Evolutionary conservation across 2,329 filamentous ascomycete species (phyloP).

Genomic region (Ceratocystis smalleyi): DNA sequence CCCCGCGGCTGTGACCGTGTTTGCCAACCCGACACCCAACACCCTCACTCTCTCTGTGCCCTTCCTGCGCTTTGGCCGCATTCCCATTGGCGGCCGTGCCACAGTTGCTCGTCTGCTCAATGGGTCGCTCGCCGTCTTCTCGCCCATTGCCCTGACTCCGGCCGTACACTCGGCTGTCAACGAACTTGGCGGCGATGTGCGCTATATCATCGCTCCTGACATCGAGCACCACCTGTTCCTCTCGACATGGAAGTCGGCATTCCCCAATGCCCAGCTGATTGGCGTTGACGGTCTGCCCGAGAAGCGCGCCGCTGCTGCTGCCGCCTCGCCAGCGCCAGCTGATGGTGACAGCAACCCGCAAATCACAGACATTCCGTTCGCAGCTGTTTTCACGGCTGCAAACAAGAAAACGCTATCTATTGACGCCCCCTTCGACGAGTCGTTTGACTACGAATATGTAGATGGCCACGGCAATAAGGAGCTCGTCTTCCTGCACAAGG

Average conservation of each 20-base stretch:
- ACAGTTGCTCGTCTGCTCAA: slow-evolving; percentile 71
- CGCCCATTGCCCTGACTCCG: slow-evolving; percentile 70
- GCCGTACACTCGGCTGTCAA: slow-evolving; percentile 50
- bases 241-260: slow-evolving; percentile 66
- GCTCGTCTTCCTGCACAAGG: slow-evolving; percentile 72
- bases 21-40: slow-evolving; percentile 66
- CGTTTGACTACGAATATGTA: slow-evolving; percentile 79
- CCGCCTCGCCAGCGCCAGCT: slow-evolving; percentile 25
- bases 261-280: slow-evolving; percentile 63
- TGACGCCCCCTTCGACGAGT: slow-evolving; percentile 62
- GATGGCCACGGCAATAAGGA: slow-evolving; percentile 70
- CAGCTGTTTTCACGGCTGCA: slow-evolving; percentile 49
- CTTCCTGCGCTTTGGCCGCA: slow-evolving; percentile 61
- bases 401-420: slow-evolving; percentile 39
- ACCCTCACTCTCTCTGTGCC: slow-evolving; percentile 68
- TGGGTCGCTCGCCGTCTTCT: slow-evolving; percentile 75
- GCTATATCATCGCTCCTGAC: slow-evolving; percentile 77
- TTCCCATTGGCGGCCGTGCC: slow-evolving; percentile 74
- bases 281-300: slow-evolving; percentile 70
- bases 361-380: slow-evolving; percentile 42
- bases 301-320: slow-evolving; percentile 51
- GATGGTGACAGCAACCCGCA: slow-evolving; percentile 18
- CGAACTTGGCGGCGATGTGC: slow-evolving; percentile 51
- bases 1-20: slow-evolving; percentile 75
- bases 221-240: slow-evolving; percentile 92